phyloP scores from a whole-genome alignment of 169 alveolate genomes.

The Amoebophrya sp. region DNA sequence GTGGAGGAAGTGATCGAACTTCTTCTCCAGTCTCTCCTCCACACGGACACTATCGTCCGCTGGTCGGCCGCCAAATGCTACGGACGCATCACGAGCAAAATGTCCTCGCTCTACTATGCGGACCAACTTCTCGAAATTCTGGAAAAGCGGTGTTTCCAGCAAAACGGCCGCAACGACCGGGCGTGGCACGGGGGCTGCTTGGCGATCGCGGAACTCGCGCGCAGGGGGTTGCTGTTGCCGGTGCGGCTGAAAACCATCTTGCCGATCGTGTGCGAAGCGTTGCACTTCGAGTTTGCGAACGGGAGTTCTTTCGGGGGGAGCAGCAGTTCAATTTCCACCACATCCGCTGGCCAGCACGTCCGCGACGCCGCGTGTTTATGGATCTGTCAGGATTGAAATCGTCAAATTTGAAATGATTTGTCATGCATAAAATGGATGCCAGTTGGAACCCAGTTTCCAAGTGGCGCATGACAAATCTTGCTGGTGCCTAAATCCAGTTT shows the following conservation, averaged over 20 bases:
- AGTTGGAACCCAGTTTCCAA: too few relatives aligned
- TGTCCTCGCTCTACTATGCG: not conserved
- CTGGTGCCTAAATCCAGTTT: too few relatives aligned
- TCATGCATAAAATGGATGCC: too few relatives aligned
- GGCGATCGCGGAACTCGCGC: not conserved
- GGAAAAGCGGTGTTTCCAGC: constrained; percentile 5
- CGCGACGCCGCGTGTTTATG: constrained; percentile 27
- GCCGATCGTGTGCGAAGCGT: not conserved
- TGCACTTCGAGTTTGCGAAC: not conserved
- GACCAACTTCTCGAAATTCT: not conserved
- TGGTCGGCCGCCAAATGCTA: not conserved
- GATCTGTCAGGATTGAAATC: too few relatives aligned
- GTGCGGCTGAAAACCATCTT: not conserved
- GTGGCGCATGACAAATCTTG: too few relatives aligned
- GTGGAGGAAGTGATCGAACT: not conserved
- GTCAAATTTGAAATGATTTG: too few relatives aligned
- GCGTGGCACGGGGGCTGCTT: constrained; percentile 15
- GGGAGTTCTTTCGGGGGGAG: not conserved
- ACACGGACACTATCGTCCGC: not conserved
- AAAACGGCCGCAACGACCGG: not conserved
- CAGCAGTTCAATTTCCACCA: not conserved
- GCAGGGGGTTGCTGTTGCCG: not conserved
- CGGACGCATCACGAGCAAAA: not conserved
- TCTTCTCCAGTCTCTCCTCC: not conserved
- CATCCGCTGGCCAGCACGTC: not conserved